Evolutionary conservation across 495 filamentous ascomycete genomes (phyloP), one percentile per base, ranked within the genome.

Genomic region (Penicillium angulare): DNA sequence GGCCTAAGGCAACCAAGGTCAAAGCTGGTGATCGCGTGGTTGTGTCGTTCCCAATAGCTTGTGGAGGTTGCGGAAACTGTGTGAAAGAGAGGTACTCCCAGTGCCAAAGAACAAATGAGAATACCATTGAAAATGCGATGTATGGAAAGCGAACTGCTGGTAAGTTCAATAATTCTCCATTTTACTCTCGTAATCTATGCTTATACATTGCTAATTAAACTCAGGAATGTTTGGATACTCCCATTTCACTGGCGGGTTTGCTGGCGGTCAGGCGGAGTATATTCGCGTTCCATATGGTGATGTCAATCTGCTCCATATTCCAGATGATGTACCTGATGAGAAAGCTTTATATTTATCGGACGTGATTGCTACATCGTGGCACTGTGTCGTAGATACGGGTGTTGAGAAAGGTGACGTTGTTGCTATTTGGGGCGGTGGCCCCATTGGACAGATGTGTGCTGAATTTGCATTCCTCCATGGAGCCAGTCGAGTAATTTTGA

Each of bases 181-280:
- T 7, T 15, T 20, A n/a, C 17, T n/a, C n/a, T 39, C 4, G 6
- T 33, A 7, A 21, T 26, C 12, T 8, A 33, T 43, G 23, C 31
- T 41, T 20, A 43, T 3, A 33, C 18, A 27, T 6, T 44, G 20
- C 24, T 49, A 17, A 50, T 39, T 3, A 20, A 36, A 1, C 8
- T 21, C n/a, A 74, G 71, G 76, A 13, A 76, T 79, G 31, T 78
- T 79, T 50, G 77, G 77, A 7, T 79, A 79, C 47, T 73, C 67
- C 12, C 77, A 87, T 55, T 88, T 96, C 60, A 88, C 87, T 0
- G 90, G 90, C 3, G 92, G 92, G 2, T 96, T 91, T 61, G 89
- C 91, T 9, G 91, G 91, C 34, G 89, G 91, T 0, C 90, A 95
- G 63, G 87, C 90, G 8, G 92, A 96, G 66, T 95, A 91, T 50